Base-by-base conservation (phyloP, 208 protist species). In the Borovskyia barvae region DNA sequence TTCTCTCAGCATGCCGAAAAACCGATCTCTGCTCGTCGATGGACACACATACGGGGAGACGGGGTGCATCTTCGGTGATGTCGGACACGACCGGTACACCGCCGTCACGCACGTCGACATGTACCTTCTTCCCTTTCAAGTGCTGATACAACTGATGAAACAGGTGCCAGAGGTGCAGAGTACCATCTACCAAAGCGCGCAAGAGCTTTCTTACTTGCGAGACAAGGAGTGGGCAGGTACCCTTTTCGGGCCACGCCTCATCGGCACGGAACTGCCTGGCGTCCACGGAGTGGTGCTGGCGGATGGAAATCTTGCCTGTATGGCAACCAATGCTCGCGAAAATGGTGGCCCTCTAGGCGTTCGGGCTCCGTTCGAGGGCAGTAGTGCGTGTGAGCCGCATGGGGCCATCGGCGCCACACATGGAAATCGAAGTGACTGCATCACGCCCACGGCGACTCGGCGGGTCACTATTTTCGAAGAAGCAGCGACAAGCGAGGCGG, bases 41-140 rank as follows among this genome's bases (percentile, higher is more conserved):
- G 86, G 86, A 14, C 86, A 93, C 64, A 90, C 80, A 12, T 93
- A 85, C 63, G 86, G 86, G 29, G 86, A 93, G 55, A 73, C 69
- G 26, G 64, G 72, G 9, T 90, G 86, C 66, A 90, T 90, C 50
- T 93, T 88, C 46, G 52, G 66, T 20, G 86, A 93, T 49, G 58
- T 59, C 33, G 35, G 82, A 8, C 70, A 69, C 11, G 82, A 84
- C 49, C 61, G 48, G 12, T 84, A 77, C 66, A 79, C 72, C 43
- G 77, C 86, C 8, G 30, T 93, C 39, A 85, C 62, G 12, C 78
- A 93, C 74, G 78, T 88, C 15, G 86, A 93, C 60, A 67, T 80
- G 47, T 93, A 90, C 52, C 33, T 87, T 17, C 76, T 93, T 4
- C 82, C 82, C 15, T 93, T 90, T 47, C 77, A 70, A 32, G 77